These are phyloP conservation scores for Leptographium galeiforme DNA, from an alignment of 2,329 filamentous ascomycete species.

Conservation along the genomic window DNA sequence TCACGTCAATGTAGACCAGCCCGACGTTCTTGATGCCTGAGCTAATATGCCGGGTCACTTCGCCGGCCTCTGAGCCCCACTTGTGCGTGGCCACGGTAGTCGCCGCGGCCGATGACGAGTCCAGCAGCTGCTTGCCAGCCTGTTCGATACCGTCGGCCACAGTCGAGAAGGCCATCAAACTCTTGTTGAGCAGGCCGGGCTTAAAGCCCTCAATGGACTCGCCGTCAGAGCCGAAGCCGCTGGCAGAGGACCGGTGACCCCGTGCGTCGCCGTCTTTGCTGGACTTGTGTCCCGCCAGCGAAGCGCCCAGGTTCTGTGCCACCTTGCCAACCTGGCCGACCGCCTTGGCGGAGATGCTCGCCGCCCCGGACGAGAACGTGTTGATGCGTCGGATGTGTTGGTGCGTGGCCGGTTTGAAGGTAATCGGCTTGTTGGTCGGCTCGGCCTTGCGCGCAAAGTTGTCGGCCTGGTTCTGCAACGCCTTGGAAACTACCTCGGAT, in stretches of 20 bases:
- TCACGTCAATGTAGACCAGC: slow-evolving; percentile 91
- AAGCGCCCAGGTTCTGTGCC: slow-evolving; percentile 81
- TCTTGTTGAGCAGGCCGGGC: slow-evolving; percentile 88
- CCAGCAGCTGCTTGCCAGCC: slow-evolving; percentile 65
- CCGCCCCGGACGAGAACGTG: slow-evolving; percentile 68
- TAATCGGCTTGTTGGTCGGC: slow-evolving; percentile 67
- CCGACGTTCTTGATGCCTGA: slow-evolving; percentile 92
- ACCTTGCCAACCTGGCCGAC: slow-evolving; percentile 72
- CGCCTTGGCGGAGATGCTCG: slow-evolving; percentile 69
- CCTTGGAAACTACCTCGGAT: slow-evolving; percentile 64
- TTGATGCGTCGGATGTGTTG: slow-evolving; percentile 79
- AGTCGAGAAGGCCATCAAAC: slow-evolving; percentile 89
- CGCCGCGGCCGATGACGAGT: slow-evolving; percentile 62
- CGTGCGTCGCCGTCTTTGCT: slow-evolving; percentile 4
- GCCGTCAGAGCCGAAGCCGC: slow-evolving; percentile 58
- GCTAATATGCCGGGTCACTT: slow-evolving; percentile 60
- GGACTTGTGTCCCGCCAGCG: slow-evolving; percentile 31
- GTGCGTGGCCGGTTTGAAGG: slow-evolving; percentile 76
- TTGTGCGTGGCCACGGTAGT: slow-evolving; percentile 78
- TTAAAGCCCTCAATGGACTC: slow-evolving; percentile 56
- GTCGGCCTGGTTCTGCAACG: slow-evolving; percentile 64
- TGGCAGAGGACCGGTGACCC: slow-evolving; percentile 31
- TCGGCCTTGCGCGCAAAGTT: slow-evolving; percentile 69
- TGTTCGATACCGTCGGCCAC: slow-evolving; percentile 89
- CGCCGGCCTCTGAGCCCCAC: slow-evolving; percentile 76